phyloP scores from a whole-genome alignment of 495 filamentous ascomycete species.

The Lasiosphaeria miniovina region DNA sequence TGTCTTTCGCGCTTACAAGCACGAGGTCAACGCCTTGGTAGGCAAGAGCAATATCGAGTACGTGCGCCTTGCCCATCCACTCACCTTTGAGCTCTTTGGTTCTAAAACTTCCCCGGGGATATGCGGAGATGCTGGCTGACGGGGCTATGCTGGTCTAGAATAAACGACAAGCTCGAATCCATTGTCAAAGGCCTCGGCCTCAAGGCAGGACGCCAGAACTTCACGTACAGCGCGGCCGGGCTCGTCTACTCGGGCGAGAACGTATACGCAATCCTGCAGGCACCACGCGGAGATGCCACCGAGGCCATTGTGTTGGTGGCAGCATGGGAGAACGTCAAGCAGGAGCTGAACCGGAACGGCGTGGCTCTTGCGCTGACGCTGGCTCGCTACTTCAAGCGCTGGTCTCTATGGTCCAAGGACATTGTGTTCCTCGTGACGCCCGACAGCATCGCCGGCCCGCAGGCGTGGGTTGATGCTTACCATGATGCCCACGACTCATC shows the following conservation, averaged over 20 bases:
- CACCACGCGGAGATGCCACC: constrained; percentile 93
- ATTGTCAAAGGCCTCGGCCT: constrained; percentile 76
- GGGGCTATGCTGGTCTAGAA: constrained; percentile 33
- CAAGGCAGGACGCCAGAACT: constrained; percentile 78
- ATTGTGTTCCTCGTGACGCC: constrained; percentile 88
- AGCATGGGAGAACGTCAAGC: constrained; percentile 81
- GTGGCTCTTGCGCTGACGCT: constrained; percentile 81
- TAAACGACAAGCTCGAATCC: constrained; percentile 65
- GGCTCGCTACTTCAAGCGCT: constrained; percentile 92
- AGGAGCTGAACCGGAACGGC: constrained; percentile 78
- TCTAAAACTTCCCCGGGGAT: background rate
- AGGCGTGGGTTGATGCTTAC: constrained; percentile 98
- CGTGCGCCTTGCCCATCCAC: constrained; percentile 8
- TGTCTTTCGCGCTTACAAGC: constrained; percentile 86
- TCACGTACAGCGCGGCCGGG: constrained; percentile 74
- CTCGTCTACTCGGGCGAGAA: constrained; percentile 79
- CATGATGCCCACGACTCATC: constrained; percentile 74
- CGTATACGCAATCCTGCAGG: constrained; percentile 91
- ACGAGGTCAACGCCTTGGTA: constrained; percentile 68
- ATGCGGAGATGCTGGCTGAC: background rate
- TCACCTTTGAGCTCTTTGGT: background rate
- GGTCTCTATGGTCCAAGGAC: constrained; percentile 98
- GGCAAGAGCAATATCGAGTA: constrained; percentile 51
- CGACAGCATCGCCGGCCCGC: constrained; percentile 84
- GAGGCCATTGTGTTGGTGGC: constrained; percentile 92